Percentiles rank a stretch among this genome's conserved stretches.
These are phyloP conservation scores for Mycena galericulata DNA, from an alignment of 768 basidiomycete genomes.

Conservation along the genomic window DNA sequence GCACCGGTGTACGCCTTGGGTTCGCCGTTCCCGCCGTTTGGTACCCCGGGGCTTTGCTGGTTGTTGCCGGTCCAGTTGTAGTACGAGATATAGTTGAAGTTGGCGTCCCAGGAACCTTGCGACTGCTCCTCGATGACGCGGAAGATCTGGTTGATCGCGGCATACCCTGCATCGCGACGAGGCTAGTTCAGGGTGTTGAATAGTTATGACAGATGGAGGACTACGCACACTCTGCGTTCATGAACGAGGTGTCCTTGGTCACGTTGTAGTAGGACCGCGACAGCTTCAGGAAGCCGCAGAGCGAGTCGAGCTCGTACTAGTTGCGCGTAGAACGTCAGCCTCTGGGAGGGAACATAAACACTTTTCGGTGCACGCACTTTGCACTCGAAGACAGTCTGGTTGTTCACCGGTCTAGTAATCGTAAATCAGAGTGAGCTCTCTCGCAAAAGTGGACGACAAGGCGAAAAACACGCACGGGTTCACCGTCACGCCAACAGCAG, in stretches of 20 bases:
- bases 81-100: slow-evolving; percentile 81
- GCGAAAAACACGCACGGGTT: slow-evolving; percentile 71
- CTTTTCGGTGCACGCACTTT: too few relatives aligned
- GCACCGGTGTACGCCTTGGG: slow-evolving; percentile 77
- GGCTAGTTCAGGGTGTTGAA: too few relatives aligned
- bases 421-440: too few relatives aligned
- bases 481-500: slow-evolving; percentile 75
- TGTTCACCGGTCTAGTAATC: slow-evolving; percentile 78
- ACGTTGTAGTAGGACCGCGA: slow-evolving; percentile 78
- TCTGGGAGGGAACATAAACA: too few relatives aligned
- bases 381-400: slow-evolving; percentile 83
- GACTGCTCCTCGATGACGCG: slow-evolving; percentile 84
- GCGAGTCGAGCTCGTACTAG: slow-evolving; percentile 81
- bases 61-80: slow-evolving; percentile 85
- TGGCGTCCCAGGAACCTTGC: slow-evolving; percentile 73
- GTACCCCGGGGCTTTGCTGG: slow-evolving; percentile 70
- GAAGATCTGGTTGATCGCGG: slow-evolving; percentile 78
- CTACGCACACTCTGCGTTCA: slow-evolving; percentile 76
- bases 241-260: slow-evolving; percentile 79
- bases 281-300: slow-evolving; percentile 84
- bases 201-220: background rate
- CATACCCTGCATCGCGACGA: slow-evolving; percentile 62
- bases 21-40: slow-evolving; percentile 79
- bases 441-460: too few relatives aligned
- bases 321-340: too few relatives aligned